Evolutionary conservation across 768 basidiomycete species (phyloP).

Genomic region (Trametes meyenii): DNA sequence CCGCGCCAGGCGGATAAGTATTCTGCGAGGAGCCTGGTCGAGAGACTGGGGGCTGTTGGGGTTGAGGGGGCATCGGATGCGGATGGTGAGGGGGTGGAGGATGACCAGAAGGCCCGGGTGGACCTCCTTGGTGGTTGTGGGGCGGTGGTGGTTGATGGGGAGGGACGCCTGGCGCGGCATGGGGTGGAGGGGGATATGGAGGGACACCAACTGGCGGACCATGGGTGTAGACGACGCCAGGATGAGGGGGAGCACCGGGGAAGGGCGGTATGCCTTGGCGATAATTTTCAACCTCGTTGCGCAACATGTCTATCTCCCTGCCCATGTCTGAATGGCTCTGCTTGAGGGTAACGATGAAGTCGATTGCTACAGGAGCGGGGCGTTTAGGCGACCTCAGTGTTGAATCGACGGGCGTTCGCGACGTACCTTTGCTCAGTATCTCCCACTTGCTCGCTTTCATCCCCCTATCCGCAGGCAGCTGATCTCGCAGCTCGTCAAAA

Average conservation of each 20-base stretch:
- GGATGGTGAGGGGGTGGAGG: slow-evolving; percentile 30
- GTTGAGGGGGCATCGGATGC: slow-evolving; percentile 39
- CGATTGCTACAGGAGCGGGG: slow-evolving; percentile 62
- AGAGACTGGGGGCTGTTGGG: slow-evolving; percentile 44
- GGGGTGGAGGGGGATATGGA: slow-evolving; percentile 43
- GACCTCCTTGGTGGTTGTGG: slow-evolving; percentile 16
- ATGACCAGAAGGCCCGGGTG: slow-evolving; percentile 25
- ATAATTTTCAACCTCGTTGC: slow-evolving; percentile 68
- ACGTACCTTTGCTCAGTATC: slow-evolving; percentile 90
- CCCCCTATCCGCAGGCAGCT: slow-evolving; percentile 87
- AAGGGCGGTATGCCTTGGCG: slow-evolving; percentile 60
- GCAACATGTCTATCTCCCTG: slow-evolving; percentile 76
- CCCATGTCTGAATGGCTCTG: slow-evolving; percentile 74
- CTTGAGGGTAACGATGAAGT: slow-evolving; percentile 82
- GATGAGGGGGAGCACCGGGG: slow-evolving; percentile 49
- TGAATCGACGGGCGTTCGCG: not conserved
- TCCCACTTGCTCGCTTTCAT: slow-evolving; percentile 99
- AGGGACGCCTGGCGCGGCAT: slow-evolving; percentile 42
- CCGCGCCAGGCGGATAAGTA: slow-evolving; percentile 46
- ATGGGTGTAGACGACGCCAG: slow-evolving; percentile 51
- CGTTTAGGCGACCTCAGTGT: slow-evolving; percentile 12
- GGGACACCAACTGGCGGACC: slow-evolving; percentile 35
- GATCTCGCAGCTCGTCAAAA: slow-evolving; percentile 94
- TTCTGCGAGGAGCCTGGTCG: slow-evolving; percentile 63
- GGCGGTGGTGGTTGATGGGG: slow-evolving; percentile 40